Percentiles rank a stretch among this genome's conserved stretches.
Conservation (phyloP, 2,329 filamentous ascomycete genomes). For the Coniochaeta sp. region DNA sequence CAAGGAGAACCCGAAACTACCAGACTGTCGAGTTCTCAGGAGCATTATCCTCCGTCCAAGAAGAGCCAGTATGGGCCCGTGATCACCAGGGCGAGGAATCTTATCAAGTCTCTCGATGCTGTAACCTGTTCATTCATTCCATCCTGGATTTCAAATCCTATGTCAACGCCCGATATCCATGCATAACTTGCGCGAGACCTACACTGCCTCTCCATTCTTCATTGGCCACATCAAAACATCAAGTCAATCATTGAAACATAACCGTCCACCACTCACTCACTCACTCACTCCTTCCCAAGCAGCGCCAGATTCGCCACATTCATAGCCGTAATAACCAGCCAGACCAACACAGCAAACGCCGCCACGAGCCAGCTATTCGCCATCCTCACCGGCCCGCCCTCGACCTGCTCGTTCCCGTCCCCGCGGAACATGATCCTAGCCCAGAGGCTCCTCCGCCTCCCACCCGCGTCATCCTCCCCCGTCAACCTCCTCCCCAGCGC, state of each 20-base stretch:
- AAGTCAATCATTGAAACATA: not conserved
- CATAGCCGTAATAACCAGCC: conserved; percentile 62
- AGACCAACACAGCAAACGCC: conserved; percentile 43
- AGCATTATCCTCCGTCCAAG: too few relatives aligned
- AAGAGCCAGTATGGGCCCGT: too few relatives aligned
- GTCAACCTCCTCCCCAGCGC: conserved; percentile 30
- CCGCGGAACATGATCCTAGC: not conserved
- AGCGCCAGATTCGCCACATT: conserved; percentile 72
- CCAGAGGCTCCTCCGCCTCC: not conserved
- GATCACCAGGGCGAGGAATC: too few relatives aligned
- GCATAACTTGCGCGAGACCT: not conserved
- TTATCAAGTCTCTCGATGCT: not conserved
- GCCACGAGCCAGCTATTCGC: conserved; percentile 62
- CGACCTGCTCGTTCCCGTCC: not conserved
- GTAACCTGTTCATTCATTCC: not conserved
- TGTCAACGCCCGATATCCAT: not conserved
- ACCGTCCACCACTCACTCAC: too few relatives aligned
- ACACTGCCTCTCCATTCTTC: not conserved
- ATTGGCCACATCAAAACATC: not conserved
- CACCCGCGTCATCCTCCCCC: not conserved
- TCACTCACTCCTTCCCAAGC: conserved; percentile 35
- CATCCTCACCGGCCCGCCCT: conserved; percentile 47
- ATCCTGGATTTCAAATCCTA: not conserved
- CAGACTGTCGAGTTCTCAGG: too few relatives aligned
- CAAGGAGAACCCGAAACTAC: conserved; percentile 2